Base-by-base conservation (phyloP, 208 protist genomes). In the Trypanosoma congolense region DNA sequence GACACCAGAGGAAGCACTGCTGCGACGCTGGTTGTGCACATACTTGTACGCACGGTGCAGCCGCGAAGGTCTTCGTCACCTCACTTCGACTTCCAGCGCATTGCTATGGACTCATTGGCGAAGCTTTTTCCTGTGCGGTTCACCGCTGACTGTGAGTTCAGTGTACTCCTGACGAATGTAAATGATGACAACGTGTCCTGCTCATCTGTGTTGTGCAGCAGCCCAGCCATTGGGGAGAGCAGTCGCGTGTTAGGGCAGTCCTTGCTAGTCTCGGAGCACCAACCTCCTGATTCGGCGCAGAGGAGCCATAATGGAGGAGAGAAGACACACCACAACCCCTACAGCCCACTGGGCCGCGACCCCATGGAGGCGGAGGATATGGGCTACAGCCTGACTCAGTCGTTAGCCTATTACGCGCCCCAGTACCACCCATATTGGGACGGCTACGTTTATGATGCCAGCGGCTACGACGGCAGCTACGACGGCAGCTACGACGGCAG, bases 121-220 rank as follows among this genome's bases (percentile, higher is more conserved):
- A 22, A 14, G 0, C 36, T 59, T 3, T 56, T 68, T 21, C 61
- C 54, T 8, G 36, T 21, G 28, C 52, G 38, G 9, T 68, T 68
- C 53, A 33, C 54, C 18, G n/a, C 61, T 1, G 45, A 61, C 22
- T 43, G 28, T 9, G 61, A 46, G 45, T 40, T 5, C 0, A 10
- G n/a, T n/a, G 41, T 68, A 25, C 44, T 47, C 33, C 46, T 61
- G 2, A 45, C 42, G 14, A 46, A 60, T 12, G 24, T 68, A n/a
- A 19, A 21, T 35, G 2, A 3, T 1, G 38, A 46, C 10, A n/a
- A 46, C 42, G 10, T 38, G 9, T 38, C 33, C 12, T 38, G 33
- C 33, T 16, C 12, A 12, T 38, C 9, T 6, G 33, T 38, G 33
- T 12, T 12, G 33, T 38, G 6, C 12, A 38, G 12, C 33, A 12